A percentile compares a stretch with the other conserved stretches of the same genome.
phyloP scores from a whole-genome alignment of 768 basidiomycete genomes.

The Serendipita sp. region DNA sequence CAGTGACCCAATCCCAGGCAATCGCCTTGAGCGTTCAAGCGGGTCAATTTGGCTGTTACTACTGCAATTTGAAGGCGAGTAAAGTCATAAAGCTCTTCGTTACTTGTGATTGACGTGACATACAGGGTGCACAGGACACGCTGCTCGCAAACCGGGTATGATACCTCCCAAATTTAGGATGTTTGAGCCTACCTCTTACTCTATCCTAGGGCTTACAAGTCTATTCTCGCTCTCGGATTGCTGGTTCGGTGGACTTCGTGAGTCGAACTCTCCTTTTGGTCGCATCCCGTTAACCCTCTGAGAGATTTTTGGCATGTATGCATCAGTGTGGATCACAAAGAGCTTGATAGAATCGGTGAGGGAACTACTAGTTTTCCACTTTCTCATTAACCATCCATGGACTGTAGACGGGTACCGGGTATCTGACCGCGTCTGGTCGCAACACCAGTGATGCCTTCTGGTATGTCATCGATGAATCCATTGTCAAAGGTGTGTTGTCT shows the following conservation, averaged over 20 bases:
- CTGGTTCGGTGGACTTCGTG: constrained; percentile 1
- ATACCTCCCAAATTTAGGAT: neutral
- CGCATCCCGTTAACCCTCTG: neutral
- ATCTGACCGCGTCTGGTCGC: neutral
- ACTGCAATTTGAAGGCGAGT: neutral
- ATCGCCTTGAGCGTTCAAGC: constrained; percentile 7
- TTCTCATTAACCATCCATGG: too few relatives aligned
- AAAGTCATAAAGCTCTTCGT: neutral
- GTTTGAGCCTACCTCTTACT: neutral
- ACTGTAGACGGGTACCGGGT: neutral
- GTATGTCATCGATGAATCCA: neutral
- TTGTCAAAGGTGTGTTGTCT: neutral
- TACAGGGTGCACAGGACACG: neutral
- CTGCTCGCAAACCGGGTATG: neutral
- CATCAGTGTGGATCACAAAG: constrained; percentile 5
- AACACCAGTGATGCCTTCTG: neutral
- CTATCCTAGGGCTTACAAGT: neutral
- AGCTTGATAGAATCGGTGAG: neutral
- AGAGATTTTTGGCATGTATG: constrained; percentile 5
- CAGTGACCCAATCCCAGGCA: constrained; percentile 1
- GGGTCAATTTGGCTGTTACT: constrained; percentile 3
- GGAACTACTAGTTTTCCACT: too few relatives aligned
- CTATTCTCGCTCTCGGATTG: neutral
- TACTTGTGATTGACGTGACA: neutral
- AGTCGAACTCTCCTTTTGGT: neutral